Evolutionary conservation across 306 rosid species (phyloP), one percentile per base, ranked within the genome.

Genomic region (Erythrophleum fordii): DNA sequence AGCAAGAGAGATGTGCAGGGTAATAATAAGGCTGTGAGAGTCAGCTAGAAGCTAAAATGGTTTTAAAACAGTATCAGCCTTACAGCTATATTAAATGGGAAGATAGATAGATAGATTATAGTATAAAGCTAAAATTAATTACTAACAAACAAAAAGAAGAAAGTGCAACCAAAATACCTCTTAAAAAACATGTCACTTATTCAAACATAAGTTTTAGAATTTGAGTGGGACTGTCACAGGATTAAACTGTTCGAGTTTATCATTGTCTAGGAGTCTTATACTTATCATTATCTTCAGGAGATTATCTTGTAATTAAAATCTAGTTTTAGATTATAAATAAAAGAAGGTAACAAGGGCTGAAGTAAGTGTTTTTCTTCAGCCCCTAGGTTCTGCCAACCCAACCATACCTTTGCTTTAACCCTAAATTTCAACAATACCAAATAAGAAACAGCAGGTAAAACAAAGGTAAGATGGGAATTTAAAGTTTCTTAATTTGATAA

Each of bases 71-170:
- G 23, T 6, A 42, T 61, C 22, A 29, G 8, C 22, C 39, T 61
- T 14, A 31, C 11, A 35, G 1, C 41, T 61, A 6, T 16, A 29
- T 26, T 28, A 8, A n/a, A 52, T n/a, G 26, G 59, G 12, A 52
- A 13, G 37, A 61, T 6, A 35, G 41, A 49, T 49, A 49, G 6
- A 31, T 61, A 34, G 22, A 61, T 18, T 42, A 80, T 42, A 73
- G 35, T 70, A 65, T 49, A 17, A 48, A 72, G 31, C 10, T 35
- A 78, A 49, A 68, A 65, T 42, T 53, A 37, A 23, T 12, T 44
- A 29, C 16, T 44, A 72, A 29, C 52, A 51, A 26, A 9, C 62
- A 53, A 46, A 61, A 85, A 56, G 65, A 28, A 67, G 35, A 64
- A 45, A 82, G 51, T 37, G 68, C 65, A 67, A 48, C 41, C 5